A percentile compares a stretch with the other conserved stretches of the same genome.
Conservation (phyloP, 768 basidiomycete genomes). For the Lentinus tigrinus region DNA sequence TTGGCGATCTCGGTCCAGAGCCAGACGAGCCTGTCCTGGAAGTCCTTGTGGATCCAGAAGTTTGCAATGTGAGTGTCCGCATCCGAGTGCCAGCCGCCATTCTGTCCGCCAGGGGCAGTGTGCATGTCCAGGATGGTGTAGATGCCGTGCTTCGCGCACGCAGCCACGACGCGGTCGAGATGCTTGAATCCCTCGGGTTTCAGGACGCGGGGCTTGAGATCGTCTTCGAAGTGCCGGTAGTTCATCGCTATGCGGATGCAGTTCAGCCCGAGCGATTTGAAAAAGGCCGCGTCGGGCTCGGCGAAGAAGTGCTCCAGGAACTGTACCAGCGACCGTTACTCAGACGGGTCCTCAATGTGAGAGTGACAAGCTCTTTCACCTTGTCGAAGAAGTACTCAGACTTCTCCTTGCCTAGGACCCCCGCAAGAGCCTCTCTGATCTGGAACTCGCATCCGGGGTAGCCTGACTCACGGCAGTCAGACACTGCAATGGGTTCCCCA, state of each 20-base stretch:
- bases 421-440: conserved; percentile 64
- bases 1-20: conserved; percentile 75
- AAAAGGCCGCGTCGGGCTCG: conserved; percentile 74
- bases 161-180: conserved; percentile 75
- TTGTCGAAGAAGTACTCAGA: conserved; percentile 82
- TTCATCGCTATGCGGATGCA: conserved; percentile 78
- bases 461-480: conserved; percentile 36
- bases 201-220: conserved; percentile 77
- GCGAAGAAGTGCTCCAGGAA: conserved; percentile 85
- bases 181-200: conserved; percentile 78
- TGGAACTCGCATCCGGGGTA: conserved; percentile 82
- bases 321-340: conserved; percentile 33
- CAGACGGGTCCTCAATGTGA: too few relatives aligned
- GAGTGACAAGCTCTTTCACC: too few relatives aligned
- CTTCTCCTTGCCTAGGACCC: conserved; percentile 62
- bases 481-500: not conserved
- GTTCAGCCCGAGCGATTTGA: conserved; percentile 77
- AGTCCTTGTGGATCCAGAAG: conserved; percentile 84
- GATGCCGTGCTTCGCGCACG: conserved; percentile 75
- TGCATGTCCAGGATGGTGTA: conserved; percentile 85
- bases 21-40: conserved; percentile 76
- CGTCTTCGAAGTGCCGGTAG: conserved; percentile 78
- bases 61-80: conserved; percentile 66
- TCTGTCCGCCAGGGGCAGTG: conserved; percentile 72
- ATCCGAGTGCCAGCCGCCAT: conserved; percentile 81